Conservation (phyloP, 345 rosid species). For the Boechera divaricarpa region DNA sequence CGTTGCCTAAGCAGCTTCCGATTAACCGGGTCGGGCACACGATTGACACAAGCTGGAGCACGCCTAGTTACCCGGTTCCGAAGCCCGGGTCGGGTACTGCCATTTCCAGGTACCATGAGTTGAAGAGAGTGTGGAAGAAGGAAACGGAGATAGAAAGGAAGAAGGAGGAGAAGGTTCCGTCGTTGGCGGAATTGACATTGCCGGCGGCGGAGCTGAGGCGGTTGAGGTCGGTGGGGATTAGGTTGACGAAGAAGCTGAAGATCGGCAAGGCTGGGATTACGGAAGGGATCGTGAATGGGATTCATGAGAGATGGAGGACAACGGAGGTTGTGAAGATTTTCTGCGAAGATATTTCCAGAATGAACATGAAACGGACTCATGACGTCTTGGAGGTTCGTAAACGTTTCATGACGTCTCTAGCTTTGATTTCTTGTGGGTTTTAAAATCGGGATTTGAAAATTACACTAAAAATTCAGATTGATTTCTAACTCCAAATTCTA, state of each 20-base stretch:
- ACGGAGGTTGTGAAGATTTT: constrained; percentile 78
- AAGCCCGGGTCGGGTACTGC: constrained; percentile 75
- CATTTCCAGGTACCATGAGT: constrained; percentile 60
- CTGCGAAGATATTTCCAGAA: constrained; percentile 79
- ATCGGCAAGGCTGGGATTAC: constrained; percentile 92
- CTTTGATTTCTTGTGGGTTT: background rate
- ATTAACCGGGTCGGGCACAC: constrained; percentile 86
- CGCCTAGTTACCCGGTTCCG: constrained; percentile 86
- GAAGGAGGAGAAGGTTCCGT: constrained; percentile 62
- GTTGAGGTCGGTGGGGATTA: constrained; percentile 66
- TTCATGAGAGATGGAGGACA: constrained; percentile 94
- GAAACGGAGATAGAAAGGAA: constrained; percentile 51
- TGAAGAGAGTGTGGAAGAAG: constrained; percentile 57
- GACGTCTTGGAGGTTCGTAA: constrained; percentile 83
- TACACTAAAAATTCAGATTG: background rate
- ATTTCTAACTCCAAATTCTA: background rate
- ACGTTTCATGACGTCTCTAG: background rate
- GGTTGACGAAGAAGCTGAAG: constrained; percentile 68
- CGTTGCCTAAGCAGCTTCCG: constrained; percentile 67
- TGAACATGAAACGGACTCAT: constrained; percentile 97
- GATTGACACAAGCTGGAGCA: constrained; percentile 94
- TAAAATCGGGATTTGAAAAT: background rate
- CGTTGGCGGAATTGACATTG: constrained; percentile 78
- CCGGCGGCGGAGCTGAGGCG: constrained; percentile 63
- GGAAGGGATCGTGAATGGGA: constrained; percentile 95